Conservation (phyloP, 2,329 filamentous ascomycete genomes). For the Cordyceps tenuipes region DNA sequence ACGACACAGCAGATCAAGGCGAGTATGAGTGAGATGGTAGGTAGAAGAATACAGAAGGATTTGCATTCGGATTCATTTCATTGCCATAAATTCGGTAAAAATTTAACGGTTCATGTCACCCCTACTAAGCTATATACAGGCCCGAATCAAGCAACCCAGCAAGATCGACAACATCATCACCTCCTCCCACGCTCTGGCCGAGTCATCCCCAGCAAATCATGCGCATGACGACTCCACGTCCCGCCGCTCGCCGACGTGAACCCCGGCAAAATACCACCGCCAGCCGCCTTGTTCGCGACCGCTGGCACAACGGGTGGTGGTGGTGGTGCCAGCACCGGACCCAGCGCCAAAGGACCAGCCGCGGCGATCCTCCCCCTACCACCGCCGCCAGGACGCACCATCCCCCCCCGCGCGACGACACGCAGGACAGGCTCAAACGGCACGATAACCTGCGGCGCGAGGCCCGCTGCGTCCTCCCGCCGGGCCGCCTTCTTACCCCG, state of each 20-base stretch:
- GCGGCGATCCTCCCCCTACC: background rate
- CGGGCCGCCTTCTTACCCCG: constrained; percentile 45
- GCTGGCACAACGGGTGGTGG: background rate
- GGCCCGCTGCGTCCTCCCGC: constrained; percentile 42
- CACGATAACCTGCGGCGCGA: constrained; percentile 35
- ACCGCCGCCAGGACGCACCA: background rate
- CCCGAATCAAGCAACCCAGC: background rate
- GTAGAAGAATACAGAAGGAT: background rate
- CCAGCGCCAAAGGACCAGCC: background rate
- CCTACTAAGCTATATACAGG: constrained; percentile 1
- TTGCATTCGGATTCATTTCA: background rate
- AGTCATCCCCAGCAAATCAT: constrained; percentile 55
- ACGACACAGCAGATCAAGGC: background rate
- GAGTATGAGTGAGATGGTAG: background rate
- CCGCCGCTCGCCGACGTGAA: constrained; percentile 47
- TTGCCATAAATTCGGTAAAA: background rate
- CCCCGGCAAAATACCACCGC: constrained; percentile 28
- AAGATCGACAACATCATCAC: background rate
- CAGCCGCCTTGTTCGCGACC: background rate
- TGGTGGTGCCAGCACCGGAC: background rate
- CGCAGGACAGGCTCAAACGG: constrained; percentile 23
- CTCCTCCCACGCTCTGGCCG: constrained; percentile 31
- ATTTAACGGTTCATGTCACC: background rate
- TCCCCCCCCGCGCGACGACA: background rate
- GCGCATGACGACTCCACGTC: constrained; percentile 61